Evolutionary conservation across 192 early-diverging fungal species (phyloP).

Genomic region (Podochytrium sp.): DNA sequence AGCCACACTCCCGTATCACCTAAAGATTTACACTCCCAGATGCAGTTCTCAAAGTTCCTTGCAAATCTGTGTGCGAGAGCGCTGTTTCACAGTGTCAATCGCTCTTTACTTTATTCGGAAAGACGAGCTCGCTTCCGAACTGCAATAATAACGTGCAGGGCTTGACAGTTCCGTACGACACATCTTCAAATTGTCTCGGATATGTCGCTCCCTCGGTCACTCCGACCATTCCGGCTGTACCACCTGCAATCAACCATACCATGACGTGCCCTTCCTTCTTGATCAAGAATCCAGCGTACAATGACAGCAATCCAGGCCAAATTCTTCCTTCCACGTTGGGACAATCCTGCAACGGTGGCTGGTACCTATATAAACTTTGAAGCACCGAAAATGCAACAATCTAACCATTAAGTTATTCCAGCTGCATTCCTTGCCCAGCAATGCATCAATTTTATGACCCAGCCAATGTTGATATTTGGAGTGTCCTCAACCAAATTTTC

Average conservation of each 20-base stretch:
- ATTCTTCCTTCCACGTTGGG: background rate
- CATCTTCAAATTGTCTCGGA: background rate
- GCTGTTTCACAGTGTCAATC: background rate
- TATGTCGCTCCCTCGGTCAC: background rate
- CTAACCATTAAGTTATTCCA: background rate
- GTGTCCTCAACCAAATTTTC: background rate
- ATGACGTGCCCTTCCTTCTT: constrained; percentile 5
- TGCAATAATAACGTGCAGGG: background rate
- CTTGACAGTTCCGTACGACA: background rate
- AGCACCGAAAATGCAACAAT: too few relatives aligned
- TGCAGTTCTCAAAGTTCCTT: background rate
- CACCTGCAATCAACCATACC: background rate
- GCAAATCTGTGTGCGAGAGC: background rate
- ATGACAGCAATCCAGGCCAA: background rate
- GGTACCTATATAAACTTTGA: background rate
- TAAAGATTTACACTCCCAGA: too few relatives aligned
- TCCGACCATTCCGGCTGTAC: too few relatives aligned
- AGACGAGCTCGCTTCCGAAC: background rate
- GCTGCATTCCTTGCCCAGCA: constrained; percentile 11
- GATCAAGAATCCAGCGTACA: background rate
- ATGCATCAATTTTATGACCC: constrained; percentile 15
- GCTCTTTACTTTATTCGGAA: background rate
- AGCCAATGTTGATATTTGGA: background rate
- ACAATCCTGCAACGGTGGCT: background rate
- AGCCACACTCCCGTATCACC: too few relatives aligned